Base-by-base conservation (phyloP, 192 early-diverging fungal genomes). In the Backusella australiensis region DNA sequence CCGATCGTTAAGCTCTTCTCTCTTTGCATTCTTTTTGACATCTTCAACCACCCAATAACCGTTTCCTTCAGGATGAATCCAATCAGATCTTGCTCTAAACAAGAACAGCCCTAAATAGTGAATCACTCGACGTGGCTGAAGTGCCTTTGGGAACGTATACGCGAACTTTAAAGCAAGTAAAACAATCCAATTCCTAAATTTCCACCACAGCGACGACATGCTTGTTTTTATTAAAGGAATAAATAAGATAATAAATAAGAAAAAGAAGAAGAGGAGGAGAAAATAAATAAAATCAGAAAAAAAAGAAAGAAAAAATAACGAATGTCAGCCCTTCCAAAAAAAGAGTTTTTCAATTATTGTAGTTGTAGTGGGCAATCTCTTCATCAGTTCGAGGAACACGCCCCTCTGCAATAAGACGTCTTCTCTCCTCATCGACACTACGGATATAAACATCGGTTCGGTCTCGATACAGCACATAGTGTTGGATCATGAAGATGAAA, bases 401-500 rank as follows among this genome's bases (percentile, higher is more conserved):
- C 3, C 81, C 77, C 39, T 82, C 77, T 5, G 63, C 74, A n/a
- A 83, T 80, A 34, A 83, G 36, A 23, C 67, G 69, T 21, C 75
- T 71, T 19, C 82, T 53, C 52, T 83, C 82, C 67, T 76, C 82
- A 39, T 83, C 82, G 1, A 80, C 75, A 23, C 77, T 71, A 21
- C 75, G 69, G n/a, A 78, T 65, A 38, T 79, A 80, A 26, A 72
- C 56, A 38, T 89, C 82, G 0, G 67, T 73, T 26, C 83, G 56
- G 52, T 86, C 80, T 15, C 83, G 79, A 81, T 94, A 96, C 23
- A 94, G 76, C 0, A 96, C 82, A 76, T 93, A 97, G 75, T 96
- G 94, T 77, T 97, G 96, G 9, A 84, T 67, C 76, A 96, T 89
- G 69, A 97, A 97, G 12, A 96, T 38, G 8, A 94, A 42, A 69